Conservation (phyloP, 345 rosid species). For the Pistacia integerrima region DNA sequence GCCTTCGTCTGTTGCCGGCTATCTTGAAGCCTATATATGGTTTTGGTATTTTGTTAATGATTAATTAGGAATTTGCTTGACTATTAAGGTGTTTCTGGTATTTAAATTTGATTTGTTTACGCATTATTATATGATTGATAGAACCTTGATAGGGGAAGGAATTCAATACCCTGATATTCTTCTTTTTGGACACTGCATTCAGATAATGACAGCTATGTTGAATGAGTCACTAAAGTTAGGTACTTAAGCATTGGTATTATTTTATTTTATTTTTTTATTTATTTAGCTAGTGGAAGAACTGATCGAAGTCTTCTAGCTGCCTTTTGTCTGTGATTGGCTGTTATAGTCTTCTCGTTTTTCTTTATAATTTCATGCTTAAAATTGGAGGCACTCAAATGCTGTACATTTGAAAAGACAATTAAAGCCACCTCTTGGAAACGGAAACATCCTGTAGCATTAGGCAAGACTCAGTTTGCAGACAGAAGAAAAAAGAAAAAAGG, state of each 20-base stretch:
- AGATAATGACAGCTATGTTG: neutral
- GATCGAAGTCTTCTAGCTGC: neutral
- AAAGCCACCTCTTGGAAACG: neutral
- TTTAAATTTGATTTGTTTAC: too few relatives aligned
- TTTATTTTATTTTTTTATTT: neutral
- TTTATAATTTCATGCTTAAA: neutral
- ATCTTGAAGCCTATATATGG: neutral
- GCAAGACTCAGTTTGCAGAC: neutral
- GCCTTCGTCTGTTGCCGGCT: neutral
- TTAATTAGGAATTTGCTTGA: neutral
- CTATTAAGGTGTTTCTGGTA: neutral
- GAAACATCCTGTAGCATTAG: neutral
- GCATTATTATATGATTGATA: too few relatives aligned
- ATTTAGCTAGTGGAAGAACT: slow-evolving; percentile 2
- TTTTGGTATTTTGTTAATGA: neutral
- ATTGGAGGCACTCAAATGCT: too few relatives aligned
- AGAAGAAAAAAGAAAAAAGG: neutral
- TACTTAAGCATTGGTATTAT: neutral
- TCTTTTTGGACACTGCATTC: too few relatives aligned
- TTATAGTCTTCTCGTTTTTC: slow-evolving; percentile 2
- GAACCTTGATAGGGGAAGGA: too few relatives aligned
- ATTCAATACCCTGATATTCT: too few relatives aligned
- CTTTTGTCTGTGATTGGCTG: slow-evolving; percentile 1
- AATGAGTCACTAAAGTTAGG: slow-evolving; percentile 11
- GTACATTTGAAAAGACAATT: neutral